Percentiles rank a stretch among this genome's conserved stretches.
phyloP scores from a whole-genome alignment of 176 grass and related monocot species.

The Areca catechu region DNA sequence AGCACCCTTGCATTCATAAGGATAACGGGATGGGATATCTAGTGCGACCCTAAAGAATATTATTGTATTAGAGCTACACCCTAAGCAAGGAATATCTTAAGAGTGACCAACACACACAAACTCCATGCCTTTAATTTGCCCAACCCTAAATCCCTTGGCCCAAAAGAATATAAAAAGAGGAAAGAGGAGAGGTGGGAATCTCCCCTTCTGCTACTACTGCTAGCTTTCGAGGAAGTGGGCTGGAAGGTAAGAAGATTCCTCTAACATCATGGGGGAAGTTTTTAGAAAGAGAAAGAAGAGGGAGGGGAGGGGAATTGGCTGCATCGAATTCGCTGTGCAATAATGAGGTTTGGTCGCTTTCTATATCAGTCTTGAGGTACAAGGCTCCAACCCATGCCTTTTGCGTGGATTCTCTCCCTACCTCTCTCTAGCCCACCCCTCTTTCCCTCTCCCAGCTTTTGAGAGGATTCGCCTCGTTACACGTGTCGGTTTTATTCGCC shows the following conservation, averaged over 20 bases:
- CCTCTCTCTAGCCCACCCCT: slow-evolving; percentile 9
- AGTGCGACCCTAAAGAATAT: slow-evolving; percentile 4
- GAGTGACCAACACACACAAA: slow-evolving; percentile 32
- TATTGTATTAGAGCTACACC: slow-evolving; percentile 11
- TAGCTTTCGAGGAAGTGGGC: slow-evolving; percentile 83
- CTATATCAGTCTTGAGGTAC: slow-evolving; percentile 80
- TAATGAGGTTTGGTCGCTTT: slow-evolving; percentile 97
- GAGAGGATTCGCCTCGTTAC: slow-evolving; percentile 41
- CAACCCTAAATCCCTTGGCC: not conserved
- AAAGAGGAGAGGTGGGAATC: slow-evolving; percentile 46
- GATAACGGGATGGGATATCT: slow-evolving; percentile 27
- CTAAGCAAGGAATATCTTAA: slow-evolving; percentile 61
- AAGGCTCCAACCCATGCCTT: slow-evolving; percentile 87
- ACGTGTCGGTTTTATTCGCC: slow-evolving; percentile 33
- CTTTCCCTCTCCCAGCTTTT: not conserved
- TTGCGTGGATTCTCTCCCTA: slow-evolving; percentile 17
- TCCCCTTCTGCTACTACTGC: slow-evolving; percentile 47
- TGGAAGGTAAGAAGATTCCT: slow-evolving; percentile 93
- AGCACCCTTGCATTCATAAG: slow-evolving; percentile 32
- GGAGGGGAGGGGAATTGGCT: not conserved
- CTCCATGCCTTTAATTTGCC: not conserved
- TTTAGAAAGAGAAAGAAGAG: slow-evolving; percentile 5
- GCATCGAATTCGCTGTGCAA: slow-evolving; percentile 96
- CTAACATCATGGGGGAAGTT: not conserved
- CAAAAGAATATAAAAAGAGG: not conserved